Base-by-base conservation (phyloP, 331 rosid species). In the Dryas integrifolia region DNA sequence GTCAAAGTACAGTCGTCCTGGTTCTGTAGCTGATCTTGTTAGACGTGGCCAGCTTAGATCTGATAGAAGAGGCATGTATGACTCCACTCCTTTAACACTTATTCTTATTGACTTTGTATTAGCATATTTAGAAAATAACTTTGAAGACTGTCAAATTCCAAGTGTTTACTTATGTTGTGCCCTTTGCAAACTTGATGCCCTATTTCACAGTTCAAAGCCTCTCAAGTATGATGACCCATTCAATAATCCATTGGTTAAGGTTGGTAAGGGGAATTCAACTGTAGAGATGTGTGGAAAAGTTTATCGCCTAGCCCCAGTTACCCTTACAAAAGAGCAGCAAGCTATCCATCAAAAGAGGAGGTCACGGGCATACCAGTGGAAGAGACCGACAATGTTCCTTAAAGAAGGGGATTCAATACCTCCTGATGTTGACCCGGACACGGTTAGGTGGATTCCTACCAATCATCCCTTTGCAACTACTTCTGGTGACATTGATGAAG, bases 41-140 rank as follows among this genome's bases (percentile, higher is more conserved):
- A 80, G 98, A 61, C 97, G 98, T 9, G 98, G 98, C 30, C 98
- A 94, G 78, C 89, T 91, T 16, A 85, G 91, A 81, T 94, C 97
- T 2, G 97, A 94, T 84, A 86, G 92, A 86, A 89, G 97, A 89
- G 97, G 98, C 98, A 94, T 94, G 98, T 94, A 94, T 80, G 98
- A 73, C 76, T 81, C 81, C 65, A 79, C 80, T 86, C 82, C 30
- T 45, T 53, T 14, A 70, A 40, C 24, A 50, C 9, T 41, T 9
- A 9, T 3, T 15, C 13, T 18, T 3, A 0, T 21, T 44, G 75
- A 21, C 43, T 21, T 39, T 70, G 74, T 18, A 4, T 41, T 16
- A 21, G 7, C 7, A 53, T 53, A 4, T 10, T 16, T 11, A 40
- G 12, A 1, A 16, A 2, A 52, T n/a, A 9, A 0, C 18, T 52